Evolutionary conservation across 2,329 filamentous ascomycete species (phyloP).

Genomic region (Amesomyces nigricolor): DNA sequence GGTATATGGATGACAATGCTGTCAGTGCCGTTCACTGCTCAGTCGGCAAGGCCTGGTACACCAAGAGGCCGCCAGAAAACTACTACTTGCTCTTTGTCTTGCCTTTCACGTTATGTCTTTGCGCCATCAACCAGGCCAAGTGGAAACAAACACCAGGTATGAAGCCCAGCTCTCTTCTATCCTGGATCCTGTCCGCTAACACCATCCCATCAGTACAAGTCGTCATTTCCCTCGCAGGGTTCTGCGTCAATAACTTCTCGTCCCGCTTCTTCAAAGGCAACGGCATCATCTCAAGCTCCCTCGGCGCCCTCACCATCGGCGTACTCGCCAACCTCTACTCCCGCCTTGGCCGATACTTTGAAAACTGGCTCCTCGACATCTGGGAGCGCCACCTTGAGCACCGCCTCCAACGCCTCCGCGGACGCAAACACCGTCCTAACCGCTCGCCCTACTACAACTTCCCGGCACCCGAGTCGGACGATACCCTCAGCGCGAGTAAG

Average conservation of each 20-base stretch:
- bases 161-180: background rate
- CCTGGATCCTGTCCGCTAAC: background rate
- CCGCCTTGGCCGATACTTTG: constrained; percentile 53
- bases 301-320: constrained; percentile 71
- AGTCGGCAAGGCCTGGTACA: constrained; percentile 24
- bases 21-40: constrained; percentile 42
- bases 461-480: constrained; percentile 13
- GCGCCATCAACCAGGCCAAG: constrained; percentile 63
- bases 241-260: constrained; percentile 69
- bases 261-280: constrained; percentile 62
- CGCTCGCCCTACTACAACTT: constrained; percentile 15
- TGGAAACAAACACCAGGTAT: constrained; percentile 44
- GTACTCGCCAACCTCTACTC: constrained; percentile 75
- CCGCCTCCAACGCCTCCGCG: constrained; percentile 30
- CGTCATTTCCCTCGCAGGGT: constrained; percentile 66
- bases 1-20: constrained; percentile 51
- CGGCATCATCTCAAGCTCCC: constrained; percentile 68
- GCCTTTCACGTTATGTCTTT: constrained; percentile 60
- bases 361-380: constrained; percentile 50
- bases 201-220: constrained; percentile 59
- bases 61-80: constrained; percentile 42
- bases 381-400: constrained; percentile 48
- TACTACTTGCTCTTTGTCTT: constrained; percentile 55
- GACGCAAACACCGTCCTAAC: constrained; percentile 22
- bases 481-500: constrained; percentile 11